phyloP scores from a whole-genome alignment of 2,329 filamentous ascomycete genomes.

The Aspergillus felis region DNA sequence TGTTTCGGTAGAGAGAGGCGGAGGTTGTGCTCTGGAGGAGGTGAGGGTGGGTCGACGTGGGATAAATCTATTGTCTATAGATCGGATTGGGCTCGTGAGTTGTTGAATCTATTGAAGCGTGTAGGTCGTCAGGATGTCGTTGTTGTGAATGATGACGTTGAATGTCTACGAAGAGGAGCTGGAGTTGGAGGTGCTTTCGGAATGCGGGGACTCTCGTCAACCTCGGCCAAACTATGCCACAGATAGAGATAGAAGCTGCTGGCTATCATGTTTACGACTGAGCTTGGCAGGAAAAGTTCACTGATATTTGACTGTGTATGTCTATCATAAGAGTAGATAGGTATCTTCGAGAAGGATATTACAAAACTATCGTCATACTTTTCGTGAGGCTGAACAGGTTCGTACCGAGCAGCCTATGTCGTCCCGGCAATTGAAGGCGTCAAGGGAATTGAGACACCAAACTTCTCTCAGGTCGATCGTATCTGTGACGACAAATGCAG shows the following conservation, averaged over 20 bases:
- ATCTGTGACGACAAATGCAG: not conserved
- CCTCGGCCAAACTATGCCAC: conserved; percentile 14
- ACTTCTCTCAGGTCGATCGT: not conserved
- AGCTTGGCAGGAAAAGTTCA: not conserved
- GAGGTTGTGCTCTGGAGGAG: not conserved
- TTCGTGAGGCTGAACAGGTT: not conserved
- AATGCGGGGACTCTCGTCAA: conserved; percentile 21
- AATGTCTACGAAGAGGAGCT: not conserved
- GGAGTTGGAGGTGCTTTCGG: not conserved
- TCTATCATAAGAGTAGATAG: not conserved
- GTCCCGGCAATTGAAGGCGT: too few species aligned
- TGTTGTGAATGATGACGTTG: not conserved
- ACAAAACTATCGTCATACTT: not conserved
- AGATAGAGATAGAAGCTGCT: not conserved
- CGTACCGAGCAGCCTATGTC: not conserved
- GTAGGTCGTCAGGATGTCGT: not conserved
- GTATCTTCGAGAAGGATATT: not conserved
- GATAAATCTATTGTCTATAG: not conserved
- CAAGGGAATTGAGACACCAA: not conserved
- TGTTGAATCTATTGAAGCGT: not conserved
- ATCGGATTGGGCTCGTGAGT: not conserved
- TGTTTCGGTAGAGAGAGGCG: not conserved
- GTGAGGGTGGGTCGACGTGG: too few species aligned
- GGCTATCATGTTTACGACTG: not conserved
- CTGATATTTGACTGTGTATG: not conserved